Evolutionary conservation across 169 alveolate genomes (phyloP).

Genomic region (Plasmodium vivax): DNA sequence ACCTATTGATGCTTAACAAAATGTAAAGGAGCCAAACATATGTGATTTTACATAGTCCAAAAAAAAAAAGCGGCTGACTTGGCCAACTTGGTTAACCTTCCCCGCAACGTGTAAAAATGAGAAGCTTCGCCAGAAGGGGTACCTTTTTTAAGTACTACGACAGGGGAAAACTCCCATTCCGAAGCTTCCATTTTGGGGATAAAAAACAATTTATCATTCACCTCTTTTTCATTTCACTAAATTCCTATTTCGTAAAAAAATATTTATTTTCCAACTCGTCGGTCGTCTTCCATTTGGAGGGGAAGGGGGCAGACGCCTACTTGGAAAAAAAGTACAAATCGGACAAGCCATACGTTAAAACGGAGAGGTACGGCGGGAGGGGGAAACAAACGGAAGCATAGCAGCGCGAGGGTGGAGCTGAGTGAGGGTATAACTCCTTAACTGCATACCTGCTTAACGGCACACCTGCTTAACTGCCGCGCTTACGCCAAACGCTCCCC

Average conservation of each 20-base stretch:
- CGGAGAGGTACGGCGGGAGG: slow-evolving; percentile 33
- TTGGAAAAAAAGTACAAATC: slow-evolving; percentile 55
- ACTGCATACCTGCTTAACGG: too few relatives aligned
- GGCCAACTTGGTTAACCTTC: background rate
- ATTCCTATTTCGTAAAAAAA: slow-evolving; percentile 37
- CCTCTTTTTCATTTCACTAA: slow-evolving; percentile 27
- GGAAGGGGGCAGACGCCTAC: slow-evolving; percentile 23
- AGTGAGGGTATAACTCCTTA: too few relatives aligned
- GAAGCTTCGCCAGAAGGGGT: background rate
- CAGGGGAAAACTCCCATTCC: background rate
- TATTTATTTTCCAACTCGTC: slow-evolving; percentile 18
- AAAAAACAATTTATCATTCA: slow-evolving; percentile 15
- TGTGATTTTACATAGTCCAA: background rate
- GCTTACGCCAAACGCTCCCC: background rate
- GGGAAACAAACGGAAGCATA: background rate
- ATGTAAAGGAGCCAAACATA: background rate
- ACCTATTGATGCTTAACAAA: background rate
- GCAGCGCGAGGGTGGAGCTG: background rate
- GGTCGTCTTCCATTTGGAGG: slow-evolving; percentile 25
- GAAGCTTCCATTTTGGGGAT: background rate
- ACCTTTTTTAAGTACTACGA: background rate
- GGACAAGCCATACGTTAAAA: slow-evolving; percentile 36
- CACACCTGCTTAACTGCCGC: background rate
- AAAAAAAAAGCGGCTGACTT: background rate
- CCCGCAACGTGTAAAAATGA: background rate